Conservation (phyloP, 225 moss, liverwort and hornwort genomes). For the Pseudisothecium myosuroides region DNA sequence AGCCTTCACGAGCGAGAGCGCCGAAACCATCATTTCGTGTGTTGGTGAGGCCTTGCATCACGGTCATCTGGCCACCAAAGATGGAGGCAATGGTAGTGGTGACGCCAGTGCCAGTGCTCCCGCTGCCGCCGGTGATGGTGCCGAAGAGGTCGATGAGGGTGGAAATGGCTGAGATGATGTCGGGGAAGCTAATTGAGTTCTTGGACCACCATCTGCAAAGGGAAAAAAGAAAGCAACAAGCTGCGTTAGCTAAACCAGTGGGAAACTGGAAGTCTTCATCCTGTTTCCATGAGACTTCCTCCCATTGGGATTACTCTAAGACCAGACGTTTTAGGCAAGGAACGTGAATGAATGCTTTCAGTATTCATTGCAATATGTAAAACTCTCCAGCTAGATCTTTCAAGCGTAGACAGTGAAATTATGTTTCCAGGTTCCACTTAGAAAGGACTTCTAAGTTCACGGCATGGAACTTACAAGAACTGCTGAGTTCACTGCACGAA, state of each 20-base stretch:
- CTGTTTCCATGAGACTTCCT: fast-evolving
- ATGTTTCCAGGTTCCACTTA: not conserved
- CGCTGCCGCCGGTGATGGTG: not conserved
- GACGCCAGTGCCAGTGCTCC: not conserved
- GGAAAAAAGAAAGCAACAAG: fast-evolving
- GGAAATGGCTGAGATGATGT: not conserved
- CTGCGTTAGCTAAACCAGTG: fast-evolving
- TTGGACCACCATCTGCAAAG: constrained; percentile 20
- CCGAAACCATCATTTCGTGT: constrained; percentile 26
- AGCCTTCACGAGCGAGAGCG: constrained; percentile 20
- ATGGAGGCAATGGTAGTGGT: not conserved
- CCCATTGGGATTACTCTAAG: fast-evolving
- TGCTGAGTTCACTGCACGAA: too few relatives aligned
- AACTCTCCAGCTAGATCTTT: too few relatives aligned
- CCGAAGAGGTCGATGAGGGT: not conserved
- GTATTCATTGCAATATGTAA: too few relatives aligned
- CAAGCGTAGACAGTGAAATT: too few relatives aligned
- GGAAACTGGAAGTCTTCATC: fast-evolving
- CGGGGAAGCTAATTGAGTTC: not conserved
- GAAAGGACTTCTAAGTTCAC: too few relatives aligned
- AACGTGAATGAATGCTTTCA: too few relatives aligned
- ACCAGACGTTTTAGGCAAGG: fast-evolving
- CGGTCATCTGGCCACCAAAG: constrained; percentile 13
- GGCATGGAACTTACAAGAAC: too few relatives aligned
- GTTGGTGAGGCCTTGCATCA: constrained; percentile 15